Base-by-base conservation (phyloP, 2,329 filamentous ascomycete genomes). In the Pseudogymnoascus verrucosus region DNA sequence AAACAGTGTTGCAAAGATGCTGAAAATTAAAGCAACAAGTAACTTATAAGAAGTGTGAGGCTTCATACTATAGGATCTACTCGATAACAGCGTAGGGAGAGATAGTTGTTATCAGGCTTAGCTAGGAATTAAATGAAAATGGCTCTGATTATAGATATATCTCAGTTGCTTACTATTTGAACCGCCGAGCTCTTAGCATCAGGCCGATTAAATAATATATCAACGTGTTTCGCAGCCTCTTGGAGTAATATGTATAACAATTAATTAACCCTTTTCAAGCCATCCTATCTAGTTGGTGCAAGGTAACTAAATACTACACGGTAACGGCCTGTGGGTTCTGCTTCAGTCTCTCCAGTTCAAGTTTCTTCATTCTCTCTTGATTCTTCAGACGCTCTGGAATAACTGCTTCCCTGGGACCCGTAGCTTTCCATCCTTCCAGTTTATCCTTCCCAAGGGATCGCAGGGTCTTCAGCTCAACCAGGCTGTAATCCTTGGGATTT, bases 381-480 rank as follows among this genome's bases (percentile, higher is more conserved):
- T 74, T 69, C 64, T 73, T 76, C 31, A 82, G 65, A 34, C 80
- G 73, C 64, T 78, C 76, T 2, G 79, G 79, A n/a, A 80, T 72
- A 63, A 83, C 73, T 26, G 64, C 67, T 63, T 78, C 76, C 65
- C 82, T 77, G 63, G 75, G 71, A 1, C 73, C 76, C 8, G 71
- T 71, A 61, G 82, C 80, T 68, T 75, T 78, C 80, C 81, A 84
- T 2, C 76, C 79, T 10, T 69, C 66, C 31, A 83, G 65, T 2
- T 77, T 76, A 14, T 79, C 75, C 62, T 65, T 77, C 0, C 79
- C 80, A 14, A 84, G 65, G 23, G 77, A 78, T 36, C 69, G 71
- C 66, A 84, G 70, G 1, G 82, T 84, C 72, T 82, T 84, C 65
- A 70, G 70, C 71, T 84, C 82, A 2, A 84, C 80, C 4, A 80